Evolutionary conservation across 441 rosid species (phyloP), one percentile per base, ranked within the genome.

Genomic region (Breynia disticha): DNA sequence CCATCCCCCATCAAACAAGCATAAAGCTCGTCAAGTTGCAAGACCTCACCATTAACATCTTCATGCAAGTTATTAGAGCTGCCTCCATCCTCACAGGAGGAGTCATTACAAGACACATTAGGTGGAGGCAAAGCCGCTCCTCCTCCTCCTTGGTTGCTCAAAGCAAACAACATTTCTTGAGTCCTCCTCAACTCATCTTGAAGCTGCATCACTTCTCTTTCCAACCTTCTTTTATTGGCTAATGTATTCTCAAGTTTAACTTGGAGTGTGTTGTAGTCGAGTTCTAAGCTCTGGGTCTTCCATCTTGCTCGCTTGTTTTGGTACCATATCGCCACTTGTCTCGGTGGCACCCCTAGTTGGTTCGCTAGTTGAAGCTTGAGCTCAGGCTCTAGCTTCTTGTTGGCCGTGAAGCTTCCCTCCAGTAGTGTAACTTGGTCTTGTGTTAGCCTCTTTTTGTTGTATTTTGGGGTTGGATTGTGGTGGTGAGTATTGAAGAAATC

Each of bases 241-340:
- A 77, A 39, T 22, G 77, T 81, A 21, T 53, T 64, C 61, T 83
- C 82, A 4, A 83, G 79, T 69, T 69, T 80, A 56, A 78, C 64
- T 52, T 80, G 83, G 16, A 82, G 78, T 7, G 76, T 59, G 43
- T 56, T 68, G 63, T 74, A 72, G 52, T 86, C 94, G 20, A 75
- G 71, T 64, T 86, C 97, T 4, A 90, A 69, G 70, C 72, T 73
- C 54, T 79, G 88, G 5, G 97, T 80, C 77, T 70, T 84, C 84
- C 87, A 90, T 72, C 95, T 68, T 1, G 95, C 97, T 45, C 95
- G 74, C 80, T 76, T 82, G 89, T 90, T 90, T 61, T 86, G 95
- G 68, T 82, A 90, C 97, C 97, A 90, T 43, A 90, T 76, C 6
- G 97, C 86, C 0, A 88, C 81, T 66, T 85, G 97, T 55, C 87